These are phyloP conservation scores for Podaxis sp. DNA, from an alignment of 768 basidiomycete species.

Conservation along the genomic window DNA sequence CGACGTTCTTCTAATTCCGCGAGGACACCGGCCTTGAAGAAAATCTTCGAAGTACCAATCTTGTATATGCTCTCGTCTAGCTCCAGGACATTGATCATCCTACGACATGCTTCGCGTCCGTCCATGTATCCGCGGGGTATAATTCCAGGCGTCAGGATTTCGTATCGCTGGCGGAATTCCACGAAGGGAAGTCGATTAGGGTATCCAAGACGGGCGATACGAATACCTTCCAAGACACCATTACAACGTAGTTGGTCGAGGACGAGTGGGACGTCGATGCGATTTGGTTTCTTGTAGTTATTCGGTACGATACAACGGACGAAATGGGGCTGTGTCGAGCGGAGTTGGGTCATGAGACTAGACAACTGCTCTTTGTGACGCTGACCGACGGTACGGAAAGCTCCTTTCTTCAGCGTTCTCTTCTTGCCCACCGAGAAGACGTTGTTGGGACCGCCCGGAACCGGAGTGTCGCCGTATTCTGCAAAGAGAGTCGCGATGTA, in stretches of 20 bases:
- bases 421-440: constrained; percentile 59
- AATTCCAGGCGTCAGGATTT: constrained; percentile 90
- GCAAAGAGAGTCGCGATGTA: constrained; percentile 84
- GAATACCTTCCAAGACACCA: constrained; percentile 98
- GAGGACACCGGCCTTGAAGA: constrained; percentile 97
- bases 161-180: constrained; percentile 96
- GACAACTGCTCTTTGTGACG: constrained; percentile 94
- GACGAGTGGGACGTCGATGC: constrained; percentile 91
- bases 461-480: constrained; percentile 63
- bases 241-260: constrained; percentile 97
- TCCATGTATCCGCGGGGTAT: constrained; percentile 98
- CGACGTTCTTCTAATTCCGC: constrained; percentile 94
- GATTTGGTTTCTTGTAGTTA: constrained; percentile 82
- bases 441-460: constrained; percentile 34
- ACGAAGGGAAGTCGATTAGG: constrained; percentile 96
- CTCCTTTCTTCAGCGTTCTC: constrained; percentile 87
- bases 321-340: constrained; percentile 96
- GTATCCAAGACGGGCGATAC: constrained; percentile 95
- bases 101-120: constrained; percentile 88
- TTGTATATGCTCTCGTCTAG: constrained; percentile 84
- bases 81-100: constrained; percentile 88
- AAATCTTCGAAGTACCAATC: constrained; percentile 96
- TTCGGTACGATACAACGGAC: constrained; percentile 99
- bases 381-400: constrained; percentile 94
- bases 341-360: constrained; percentile 87